Percentiles rank a stretch among this genome's conserved stretches.
Conservation (phyloP, 345 rosid genomes). For the Schrenkiella parvula region DNA sequence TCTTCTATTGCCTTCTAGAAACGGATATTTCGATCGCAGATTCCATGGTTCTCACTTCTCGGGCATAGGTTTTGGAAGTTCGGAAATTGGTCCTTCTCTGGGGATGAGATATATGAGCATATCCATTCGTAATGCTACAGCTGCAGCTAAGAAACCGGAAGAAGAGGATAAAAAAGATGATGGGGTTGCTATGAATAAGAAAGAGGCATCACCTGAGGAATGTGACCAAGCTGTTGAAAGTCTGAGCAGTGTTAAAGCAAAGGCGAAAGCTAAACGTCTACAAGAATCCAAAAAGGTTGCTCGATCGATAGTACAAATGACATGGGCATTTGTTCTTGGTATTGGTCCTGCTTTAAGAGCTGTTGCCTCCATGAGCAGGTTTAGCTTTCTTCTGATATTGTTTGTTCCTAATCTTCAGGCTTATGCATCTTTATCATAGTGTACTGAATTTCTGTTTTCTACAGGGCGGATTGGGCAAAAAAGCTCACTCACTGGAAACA, state of each 20-base stretch:
- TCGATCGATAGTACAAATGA: slow-evolving; percentile 38
- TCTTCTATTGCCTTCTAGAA: slow-evolving; percentile 21
- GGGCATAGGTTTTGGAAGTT: slow-evolving; percentile 27
- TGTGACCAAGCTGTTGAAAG: slow-evolving; percentile 79
- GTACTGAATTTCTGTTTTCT: slow-evolving; percentile 13
- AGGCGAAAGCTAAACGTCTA: slow-evolving; percentile 57
- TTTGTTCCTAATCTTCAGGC: background rate
- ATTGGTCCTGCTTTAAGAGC: slow-evolving; percentile 71
- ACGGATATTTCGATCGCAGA: slow-evolving; percentile 19
- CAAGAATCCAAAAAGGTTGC: slow-evolving; percentile 49
- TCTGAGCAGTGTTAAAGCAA: slow-evolving; percentile 59
- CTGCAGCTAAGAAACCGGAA: slow-evolving; percentile 56
- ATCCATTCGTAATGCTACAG: slow-evolving; percentile 46
- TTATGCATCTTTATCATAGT: background rate
- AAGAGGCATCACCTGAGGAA: slow-evolving; percentile 72
- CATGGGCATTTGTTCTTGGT: slow-evolving; percentile 44
- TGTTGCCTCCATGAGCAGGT: slow-evolving; percentile 86
- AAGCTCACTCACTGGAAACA: slow-evolving; percentile 62
- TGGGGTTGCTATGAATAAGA: slow-evolving; percentile 38
- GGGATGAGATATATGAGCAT: slow-evolving; percentile 36
- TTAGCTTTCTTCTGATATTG: slow-evolving; percentile 14
- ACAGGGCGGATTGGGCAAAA: slow-evolving; percentile 68
- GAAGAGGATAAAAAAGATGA: slow-evolving; percentile 57
- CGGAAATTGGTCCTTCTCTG: slow-evolving; percentile 26
- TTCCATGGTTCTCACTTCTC: slow-evolving; percentile 30